A percentile compares a stretch with the other conserved stretches of the same genome.
These are phyloP conservation scores for Jaltomata sinuosa DNA, from an alignment of 257 asterid species.

Conservation along the genomic window DNA sequence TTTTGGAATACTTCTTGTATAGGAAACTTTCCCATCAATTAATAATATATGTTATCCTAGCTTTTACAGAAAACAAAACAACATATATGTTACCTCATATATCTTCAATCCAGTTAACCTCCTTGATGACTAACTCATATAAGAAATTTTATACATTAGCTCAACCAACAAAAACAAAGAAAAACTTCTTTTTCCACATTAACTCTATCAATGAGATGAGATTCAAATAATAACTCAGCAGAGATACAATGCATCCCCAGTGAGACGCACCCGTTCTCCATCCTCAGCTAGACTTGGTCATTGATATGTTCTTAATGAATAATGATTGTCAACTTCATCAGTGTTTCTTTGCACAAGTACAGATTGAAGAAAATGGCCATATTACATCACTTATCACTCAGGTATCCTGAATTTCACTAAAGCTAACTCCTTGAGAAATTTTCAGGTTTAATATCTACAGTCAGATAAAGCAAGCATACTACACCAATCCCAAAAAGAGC, in stretches of 20 bases:
- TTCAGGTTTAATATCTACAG: background rate
- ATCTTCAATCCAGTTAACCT: background rate
- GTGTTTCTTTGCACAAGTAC: background rate
- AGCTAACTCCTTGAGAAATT: background rate
- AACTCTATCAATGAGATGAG: background rate
- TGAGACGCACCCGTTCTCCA: background rate
- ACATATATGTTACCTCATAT: background rate
- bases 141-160: background rate
- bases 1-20: background rate
- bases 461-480: background rate
- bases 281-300: background rate
- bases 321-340: background rate
- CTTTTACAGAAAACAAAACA: background rate
- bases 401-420: background rate
- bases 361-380: background rate
- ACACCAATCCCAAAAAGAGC: background rate
- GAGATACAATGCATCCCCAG: background rate
- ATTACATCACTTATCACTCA: background rate
- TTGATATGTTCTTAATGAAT: background rate
- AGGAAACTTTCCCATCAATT: background rate
- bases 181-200: background rate
- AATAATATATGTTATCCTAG: background rate
- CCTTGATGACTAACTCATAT: background rate
- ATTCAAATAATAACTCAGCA: background rate
- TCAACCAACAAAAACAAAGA: background rate